A percentile compares a stretch with the other conserved stretches of the same genome.
Conservation (phyloP, 345 rosid genomes). For the Moricandia moricandioides region DNA sequence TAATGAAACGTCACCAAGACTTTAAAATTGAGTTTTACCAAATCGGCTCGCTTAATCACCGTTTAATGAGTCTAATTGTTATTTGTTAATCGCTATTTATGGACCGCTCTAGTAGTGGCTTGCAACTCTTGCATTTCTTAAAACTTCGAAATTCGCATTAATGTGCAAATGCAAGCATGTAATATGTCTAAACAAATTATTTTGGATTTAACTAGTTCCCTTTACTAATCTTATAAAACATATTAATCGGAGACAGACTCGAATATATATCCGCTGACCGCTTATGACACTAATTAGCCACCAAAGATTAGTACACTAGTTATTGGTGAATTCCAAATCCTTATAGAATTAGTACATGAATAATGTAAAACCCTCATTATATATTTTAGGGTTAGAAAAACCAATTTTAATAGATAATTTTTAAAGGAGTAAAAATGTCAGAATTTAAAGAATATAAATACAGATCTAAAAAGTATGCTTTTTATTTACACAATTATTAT, state of each 20-base stretch:
- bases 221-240: not conserved
- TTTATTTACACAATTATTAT: not conserved
- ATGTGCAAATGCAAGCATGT: not conserved
- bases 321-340: no score
- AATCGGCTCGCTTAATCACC: not conserved
- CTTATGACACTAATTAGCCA: not conserved
- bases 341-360: no score
- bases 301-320: not conserved
- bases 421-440: no score
- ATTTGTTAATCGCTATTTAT: not conserved
- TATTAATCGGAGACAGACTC: not conserved
- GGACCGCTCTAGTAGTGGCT: not conserved
- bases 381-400: no score
- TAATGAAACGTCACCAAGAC: not conserved
- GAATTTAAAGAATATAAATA: no score
- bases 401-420: no score
- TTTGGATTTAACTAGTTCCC: not conserved
- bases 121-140: not conserved
- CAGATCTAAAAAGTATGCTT: no score
- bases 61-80: not conserved
- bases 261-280: not conserved
- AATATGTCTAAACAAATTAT: not conserved
- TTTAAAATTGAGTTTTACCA: not conserved
- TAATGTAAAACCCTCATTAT: no score
- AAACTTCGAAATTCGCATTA: not conserved